Base-by-base conservation (phyloP, 139 green algal species). In the Desmodesmus armatus region DNA sequence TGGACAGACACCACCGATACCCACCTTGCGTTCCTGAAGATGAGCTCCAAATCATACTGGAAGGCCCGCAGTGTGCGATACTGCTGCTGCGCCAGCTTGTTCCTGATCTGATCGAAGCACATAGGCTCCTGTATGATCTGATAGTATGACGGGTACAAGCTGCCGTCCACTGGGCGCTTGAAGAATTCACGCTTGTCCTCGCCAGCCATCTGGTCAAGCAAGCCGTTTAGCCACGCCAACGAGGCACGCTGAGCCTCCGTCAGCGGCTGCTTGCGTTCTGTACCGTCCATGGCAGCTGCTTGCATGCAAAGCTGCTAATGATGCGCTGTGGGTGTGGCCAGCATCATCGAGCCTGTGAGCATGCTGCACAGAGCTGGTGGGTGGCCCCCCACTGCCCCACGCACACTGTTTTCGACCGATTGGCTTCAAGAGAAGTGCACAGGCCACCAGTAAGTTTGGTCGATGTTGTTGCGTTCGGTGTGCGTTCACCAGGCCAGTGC, bases 111-210 rank as follows among this genome's bases (percentile, higher is more conserved):
- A 17, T 67, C 27, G 69, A 94, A 92, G 82, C 87, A 91, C 88
- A 94, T 92, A 19, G 91, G 91, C n/a, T 82, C 35, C 65, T 92
- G 89, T 43, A 94, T 91, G 37, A 74, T 80, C 5, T 86, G 69
- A 71, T 80, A 71, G 51, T 86, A 86, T 27, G 69, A 69, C 13
- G n/a, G 29, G 23, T 80, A 63, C 37, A 41, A 11, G 1, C 44
- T 44, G 49, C 90, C 90, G n/a, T 84, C 87, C 37, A 82, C 76
- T 27, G 76, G 76, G 62, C 72, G 72, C 43, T 82, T 55, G 41
- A 82, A 82, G 2, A 82, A 35, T 21, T 65, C 25, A 9, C 37
- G 55, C 7, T 53, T 21, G 25, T 82, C 76, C n/a, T 82, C 76
- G 21, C 55, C 72, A 5, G 55, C 76, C 9, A 82, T 65, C 76